These are phyloP conservation scores for Russula virescens DNA, from an alignment of 768 basidiomycete species.

Conservation along the genomic window DNA sequence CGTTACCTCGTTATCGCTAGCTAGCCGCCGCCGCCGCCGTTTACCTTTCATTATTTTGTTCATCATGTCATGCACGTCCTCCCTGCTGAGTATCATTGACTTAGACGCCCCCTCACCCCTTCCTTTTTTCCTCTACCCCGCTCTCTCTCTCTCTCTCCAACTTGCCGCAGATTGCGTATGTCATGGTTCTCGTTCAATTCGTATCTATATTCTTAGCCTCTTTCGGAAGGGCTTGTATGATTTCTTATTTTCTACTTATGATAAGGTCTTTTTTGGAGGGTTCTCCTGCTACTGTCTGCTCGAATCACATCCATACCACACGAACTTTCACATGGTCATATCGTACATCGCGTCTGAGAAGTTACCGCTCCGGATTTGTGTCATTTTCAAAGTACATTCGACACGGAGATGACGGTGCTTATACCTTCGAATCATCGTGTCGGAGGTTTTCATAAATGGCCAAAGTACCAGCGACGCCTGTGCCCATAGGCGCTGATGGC, in stretches of 20 bases:
- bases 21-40: no score
- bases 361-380: background rate
- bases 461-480: no score
- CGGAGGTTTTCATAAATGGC: no score
- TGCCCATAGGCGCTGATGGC: no score
- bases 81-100: no score
- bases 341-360: background rate
- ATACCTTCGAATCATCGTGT: no score
- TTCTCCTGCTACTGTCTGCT: background rate
- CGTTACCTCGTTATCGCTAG: background rate
- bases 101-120: no score
- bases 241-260: slow-evolving; percentile 8
- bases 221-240: slow-evolving; percentile 15
- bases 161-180: no score
- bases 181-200: background rate
- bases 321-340: background rate
- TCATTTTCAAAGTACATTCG: background rate
- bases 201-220: slow-evolving; percentile 15
- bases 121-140: no score
- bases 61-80: no score
- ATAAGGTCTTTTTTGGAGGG: slow-evolving; percentile 18
- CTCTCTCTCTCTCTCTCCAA: no score
- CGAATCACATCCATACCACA: background rate
- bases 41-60: background rate
- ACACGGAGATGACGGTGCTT: no score